A percentile compares a stretch with the other conserved stretches of the same genome.
phyloP scores from a whole-genome alignment of 805 yeast species.

The Candida ortonii region DNA sequence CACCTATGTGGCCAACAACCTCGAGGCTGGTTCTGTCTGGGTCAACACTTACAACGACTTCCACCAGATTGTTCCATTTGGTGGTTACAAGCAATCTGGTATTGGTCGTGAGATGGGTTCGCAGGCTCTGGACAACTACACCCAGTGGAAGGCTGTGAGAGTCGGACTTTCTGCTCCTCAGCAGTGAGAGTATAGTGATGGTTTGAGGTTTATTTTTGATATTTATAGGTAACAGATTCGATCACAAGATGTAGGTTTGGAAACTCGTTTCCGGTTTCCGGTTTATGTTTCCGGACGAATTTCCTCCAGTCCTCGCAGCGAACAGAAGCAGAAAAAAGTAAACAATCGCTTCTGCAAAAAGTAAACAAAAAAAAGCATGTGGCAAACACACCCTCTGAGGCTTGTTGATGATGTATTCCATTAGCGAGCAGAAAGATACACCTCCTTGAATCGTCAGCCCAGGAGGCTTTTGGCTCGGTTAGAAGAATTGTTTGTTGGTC shows the following conservation, averaged over 20 bases:
- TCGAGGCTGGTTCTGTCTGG: conserved; percentile 79
- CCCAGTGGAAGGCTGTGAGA: conserved; percentile 76
- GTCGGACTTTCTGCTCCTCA: conserved; percentile 30
- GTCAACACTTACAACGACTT: conserved; percentile 77
- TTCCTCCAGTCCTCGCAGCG: too few species aligned
- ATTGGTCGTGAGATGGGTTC: conserved; percentile 85
- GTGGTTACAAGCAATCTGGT: conserved; percentile 79
- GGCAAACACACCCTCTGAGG: not conserved
- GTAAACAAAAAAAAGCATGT: conserved; percentile 7
- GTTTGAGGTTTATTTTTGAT: not conserved
- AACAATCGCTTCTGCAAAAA: conserved; percentile 3
- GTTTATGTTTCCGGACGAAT: too few species aligned
- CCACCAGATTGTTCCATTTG: conserved; percentile 74
- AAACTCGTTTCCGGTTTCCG: too few species aligned
- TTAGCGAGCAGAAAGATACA: too few species aligned
- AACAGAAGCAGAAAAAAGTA: conserved; percentile 7
- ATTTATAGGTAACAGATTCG: not conserved
- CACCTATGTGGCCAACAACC: conserved; percentile 56
- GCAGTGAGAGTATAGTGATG: conserved; percentile 2
- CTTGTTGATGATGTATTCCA: not conserved
- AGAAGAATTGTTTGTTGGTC: too few species aligned
- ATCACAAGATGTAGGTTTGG: not conserved
- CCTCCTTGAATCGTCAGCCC: too few species aligned
- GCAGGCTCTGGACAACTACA: conserved; percentile 73
- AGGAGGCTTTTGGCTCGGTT: too few species aligned